Conservation (phyloP, 768 basidiomycete genomes). For the Kockovaella imperatae region DNA sequence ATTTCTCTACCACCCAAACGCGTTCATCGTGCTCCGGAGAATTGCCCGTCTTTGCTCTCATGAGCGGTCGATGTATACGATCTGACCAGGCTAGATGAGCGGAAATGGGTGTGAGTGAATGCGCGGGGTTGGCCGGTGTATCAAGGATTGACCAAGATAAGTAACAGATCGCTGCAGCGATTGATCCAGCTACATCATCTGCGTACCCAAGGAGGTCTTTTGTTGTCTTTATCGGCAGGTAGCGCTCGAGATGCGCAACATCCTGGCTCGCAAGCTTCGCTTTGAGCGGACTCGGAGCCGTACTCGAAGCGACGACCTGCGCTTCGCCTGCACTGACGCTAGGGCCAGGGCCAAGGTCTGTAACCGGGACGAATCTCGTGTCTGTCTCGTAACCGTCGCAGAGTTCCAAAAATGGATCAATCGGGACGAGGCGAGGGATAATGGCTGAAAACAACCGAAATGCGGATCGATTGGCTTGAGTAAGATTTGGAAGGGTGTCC, state of each 20-base stretch:
- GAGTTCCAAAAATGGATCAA: constrained; percentile 39
- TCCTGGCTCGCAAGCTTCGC: constrained; percentile 3
- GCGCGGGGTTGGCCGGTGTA: neutral
- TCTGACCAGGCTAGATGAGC: constrained; percentile 4
- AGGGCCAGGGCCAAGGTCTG: neutral
- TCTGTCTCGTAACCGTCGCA: constrained; percentile 40
- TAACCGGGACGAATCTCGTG: constrained; percentile 22
- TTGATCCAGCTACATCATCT: constrained; percentile 45
- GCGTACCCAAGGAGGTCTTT: constrained; percentile 44
- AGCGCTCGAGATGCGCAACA: constrained; percentile 4
- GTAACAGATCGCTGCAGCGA: constrained; percentile 46
- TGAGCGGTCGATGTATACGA: neutral
- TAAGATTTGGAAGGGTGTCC: constrained; percentile 20
- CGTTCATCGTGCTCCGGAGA: neutral
- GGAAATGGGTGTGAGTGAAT: constrained; percentile 13
- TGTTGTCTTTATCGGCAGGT: constrained; percentile 39
- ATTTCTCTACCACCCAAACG: constrained; percentile 7
- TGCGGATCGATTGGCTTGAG: constrained; percentile 16
- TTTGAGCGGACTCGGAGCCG: too few relatives aligned
- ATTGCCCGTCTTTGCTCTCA: neutral
- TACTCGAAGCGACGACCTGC: neutral
- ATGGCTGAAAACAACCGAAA: constrained; percentile 35
- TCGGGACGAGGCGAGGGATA: constrained; percentile 33
- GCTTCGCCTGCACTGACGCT: neutral
- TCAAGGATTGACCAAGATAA: constrained; percentile 36